Evolutionary conservation across 805 yeast species (phyloP).

Genomic region (Metschnikowia kunwiensis): DNA sequence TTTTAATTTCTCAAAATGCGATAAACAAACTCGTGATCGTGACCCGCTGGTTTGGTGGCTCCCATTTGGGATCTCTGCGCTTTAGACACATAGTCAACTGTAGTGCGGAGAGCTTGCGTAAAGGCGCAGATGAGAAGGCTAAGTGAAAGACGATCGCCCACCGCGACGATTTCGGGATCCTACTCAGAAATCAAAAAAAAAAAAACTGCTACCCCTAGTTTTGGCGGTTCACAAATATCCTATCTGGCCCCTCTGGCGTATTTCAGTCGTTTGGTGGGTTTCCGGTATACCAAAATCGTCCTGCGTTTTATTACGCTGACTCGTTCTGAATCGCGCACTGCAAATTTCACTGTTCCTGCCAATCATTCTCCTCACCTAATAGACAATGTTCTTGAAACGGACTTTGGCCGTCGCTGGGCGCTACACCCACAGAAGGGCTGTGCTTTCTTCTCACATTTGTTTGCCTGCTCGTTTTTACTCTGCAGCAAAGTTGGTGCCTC

Average conservation of each 20-base stretch:
- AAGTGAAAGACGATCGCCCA: too few species aligned
- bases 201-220: too few species aligned
- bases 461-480: slow-evolving; percentile 21
- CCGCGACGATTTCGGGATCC: too few species aligned
- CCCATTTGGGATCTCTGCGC: slow-evolving; percentile 66
- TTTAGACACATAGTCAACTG: slow-evolving; percentile 63
- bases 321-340: slow-evolving; percentile 8
- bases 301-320: slow-evolving; percentile 9
- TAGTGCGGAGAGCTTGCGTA: slow-evolving; percentile 48
- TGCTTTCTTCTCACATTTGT: slow-evolving; percentile 1
- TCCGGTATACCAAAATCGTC: too few species aligned
- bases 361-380: too few species aligned
- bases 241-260: too few species aligned
- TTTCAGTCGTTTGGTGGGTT: too few species aligned
- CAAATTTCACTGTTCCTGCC: too few species aligned
- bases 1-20: slow-evolving; percentile 47
- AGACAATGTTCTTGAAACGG: slow-evolving; percentile 2
- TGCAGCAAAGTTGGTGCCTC: slow-evolving; percentile 35
- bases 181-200: too few species aligned
- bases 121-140: too few species aligned
- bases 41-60: slow-evolving; percentile 81
- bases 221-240: too few species aligned
- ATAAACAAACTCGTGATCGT: slow-evolving; percentile 63
- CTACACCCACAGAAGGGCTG: neutral
- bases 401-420: slow-evolving; percentile 6